Evolutionary conservation across 495 filamentous ascomycete species (phyloP).

Genomic region (Xylaria venustula): DNA sequence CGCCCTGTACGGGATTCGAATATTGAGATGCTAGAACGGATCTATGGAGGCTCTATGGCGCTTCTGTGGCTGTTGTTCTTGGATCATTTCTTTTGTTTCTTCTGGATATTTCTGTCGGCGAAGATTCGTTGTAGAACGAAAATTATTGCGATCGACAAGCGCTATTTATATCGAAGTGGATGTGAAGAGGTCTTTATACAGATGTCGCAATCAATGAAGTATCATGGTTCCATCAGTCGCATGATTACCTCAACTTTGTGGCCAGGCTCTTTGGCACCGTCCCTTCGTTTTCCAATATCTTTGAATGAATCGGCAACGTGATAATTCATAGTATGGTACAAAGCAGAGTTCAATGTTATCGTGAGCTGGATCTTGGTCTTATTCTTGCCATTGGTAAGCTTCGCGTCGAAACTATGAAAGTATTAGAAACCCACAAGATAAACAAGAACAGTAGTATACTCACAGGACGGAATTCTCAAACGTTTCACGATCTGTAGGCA

Average conservation of each 20-base stretch:
- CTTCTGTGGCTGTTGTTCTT: background rate
- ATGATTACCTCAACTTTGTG: conserved; percentile 22
- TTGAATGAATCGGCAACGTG: conserved; percentile 32
- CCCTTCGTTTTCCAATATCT: conserved; percentile 24
- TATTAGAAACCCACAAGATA: background rate
- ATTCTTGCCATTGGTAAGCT: conserved; percentile 22
- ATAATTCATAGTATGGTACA: conserved; percentile 20
- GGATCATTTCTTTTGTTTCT: no score
- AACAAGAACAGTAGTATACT: background rate
- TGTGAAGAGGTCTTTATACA: background rate
- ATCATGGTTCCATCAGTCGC: conserved; percentile 18
- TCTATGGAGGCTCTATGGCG: background rate
- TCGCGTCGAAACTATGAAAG: conserved; percentile 27
- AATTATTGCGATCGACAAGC: no score
- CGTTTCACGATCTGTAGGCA: conserved; percentile 21
- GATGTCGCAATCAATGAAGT: background rate
- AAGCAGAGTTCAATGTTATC: conserved; percentile 26
- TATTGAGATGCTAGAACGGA: background rate
- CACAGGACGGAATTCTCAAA: conserved; percentile 32
- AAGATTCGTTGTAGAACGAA: no score
- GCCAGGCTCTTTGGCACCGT: conserved; percentile 22
- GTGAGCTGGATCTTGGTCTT: conserved; percentile 31
- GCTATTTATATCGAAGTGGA: background rate
- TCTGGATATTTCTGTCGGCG: no score
- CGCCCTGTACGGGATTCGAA: background rate